A percentile compares a stretch with the other conserved stretches of the same genome.
phyloP scores from a whole-genome alignment of 345 rosid species.

The Syzygium oleosum region DNA sequence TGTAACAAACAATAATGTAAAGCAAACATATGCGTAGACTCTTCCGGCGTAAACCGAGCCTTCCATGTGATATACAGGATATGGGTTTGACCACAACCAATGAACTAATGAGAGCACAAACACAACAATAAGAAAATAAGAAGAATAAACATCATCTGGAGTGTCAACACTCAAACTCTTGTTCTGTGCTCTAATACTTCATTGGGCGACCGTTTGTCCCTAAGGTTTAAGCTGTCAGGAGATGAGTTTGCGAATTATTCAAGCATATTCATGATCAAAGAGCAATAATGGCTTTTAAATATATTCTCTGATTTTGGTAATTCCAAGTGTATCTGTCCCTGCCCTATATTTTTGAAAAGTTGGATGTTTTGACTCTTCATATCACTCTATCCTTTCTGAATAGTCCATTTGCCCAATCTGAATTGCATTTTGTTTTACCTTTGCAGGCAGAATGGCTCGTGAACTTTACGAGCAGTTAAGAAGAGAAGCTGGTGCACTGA shows the following conservation, averaged over 20 bases:
- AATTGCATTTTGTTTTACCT: not conserved
- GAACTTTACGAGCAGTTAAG: conserved; percentile 49
- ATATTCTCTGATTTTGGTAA: not conserved
- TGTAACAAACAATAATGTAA: not conserved
- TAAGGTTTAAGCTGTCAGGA: not conserved
- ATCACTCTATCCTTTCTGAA: not conserved
- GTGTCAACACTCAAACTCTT: not conserved
- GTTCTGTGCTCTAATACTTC: not conserved
- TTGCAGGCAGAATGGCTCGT: conserved; percentile 55
- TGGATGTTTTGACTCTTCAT: not conserved
- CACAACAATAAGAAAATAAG: not conserved
- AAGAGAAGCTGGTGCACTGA: conserved; percentile 70
- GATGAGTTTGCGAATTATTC: not conserved
- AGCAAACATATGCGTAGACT: not conserved
- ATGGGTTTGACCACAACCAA: not conserved
- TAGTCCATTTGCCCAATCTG: not conserved
- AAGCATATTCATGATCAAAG: not conserved
- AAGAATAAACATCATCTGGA: not conserved
- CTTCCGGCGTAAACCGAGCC: not conserved
- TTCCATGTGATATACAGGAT: not conserved
- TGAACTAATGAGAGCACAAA: not conserved
- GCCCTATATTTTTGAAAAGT: not conserved
- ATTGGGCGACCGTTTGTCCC: not conserved
- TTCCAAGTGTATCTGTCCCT: not conserved
- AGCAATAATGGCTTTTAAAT: not conserved